Conservation (phyloP, 2,329 filamentous ascomycete genomes). For the Fonsecaea pedrosoi region DNA sequence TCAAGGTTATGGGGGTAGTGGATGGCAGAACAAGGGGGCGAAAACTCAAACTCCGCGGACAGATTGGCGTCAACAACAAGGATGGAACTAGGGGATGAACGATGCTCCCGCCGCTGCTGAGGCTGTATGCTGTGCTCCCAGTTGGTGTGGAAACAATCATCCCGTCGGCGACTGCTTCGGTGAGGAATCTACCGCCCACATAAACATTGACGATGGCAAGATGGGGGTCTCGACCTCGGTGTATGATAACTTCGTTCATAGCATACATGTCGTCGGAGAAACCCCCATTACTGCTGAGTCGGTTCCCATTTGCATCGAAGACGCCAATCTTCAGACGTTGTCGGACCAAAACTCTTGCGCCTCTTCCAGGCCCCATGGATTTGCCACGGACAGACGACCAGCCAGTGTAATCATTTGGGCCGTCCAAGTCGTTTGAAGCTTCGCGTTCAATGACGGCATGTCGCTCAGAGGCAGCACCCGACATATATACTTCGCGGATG, state of each 20-base stretch:
- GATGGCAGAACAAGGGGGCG: slow-evolving; percentile 87
- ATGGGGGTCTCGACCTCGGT: slow-evolving; percentile 87
- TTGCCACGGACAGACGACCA: slow-evolving; percentile 82
- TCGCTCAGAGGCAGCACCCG: slow-evolving; percentile 62
- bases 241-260: slow-evolving; percentile 94
- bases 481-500: slow-evolving; percentile 92
- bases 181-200: slow-evolving; percentile 86
- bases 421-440: slow-evolving; percentile 44
- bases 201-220: slow-evolving; percentile 90
- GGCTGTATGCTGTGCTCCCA: slow-evolving; percentile 90
- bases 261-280: slow-evolving; percentile 65
- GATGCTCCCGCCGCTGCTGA: slow-evolving; percentile 91
- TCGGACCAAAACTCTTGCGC: slow-evolving; percentile 81
- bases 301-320: slow-evolving; percentile 69
- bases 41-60: slow-evolving; percentile 89
- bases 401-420: slow-evolving; percentile 48
- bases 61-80: slow-evolving; percentile 90
- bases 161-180: slow-evolving; percentile 91
- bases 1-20: slow-evolving; percentile 81
- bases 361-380: slow-evolving; percentile 75
- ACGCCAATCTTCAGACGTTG: slow-evolving; percentile 87
- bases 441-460: slow-evolving; percentile 52
- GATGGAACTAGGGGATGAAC: slow-evolving; percentile 91
- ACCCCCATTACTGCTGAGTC: slow-evolving; percentile 45
- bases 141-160: slow-evolving; percentile 95